Evolutionary conservation across 371 early-diverging fungal species (phyloP), one percentile per base, ranked within the genome.

Genomic region (Enterospora canceri): DNA sequence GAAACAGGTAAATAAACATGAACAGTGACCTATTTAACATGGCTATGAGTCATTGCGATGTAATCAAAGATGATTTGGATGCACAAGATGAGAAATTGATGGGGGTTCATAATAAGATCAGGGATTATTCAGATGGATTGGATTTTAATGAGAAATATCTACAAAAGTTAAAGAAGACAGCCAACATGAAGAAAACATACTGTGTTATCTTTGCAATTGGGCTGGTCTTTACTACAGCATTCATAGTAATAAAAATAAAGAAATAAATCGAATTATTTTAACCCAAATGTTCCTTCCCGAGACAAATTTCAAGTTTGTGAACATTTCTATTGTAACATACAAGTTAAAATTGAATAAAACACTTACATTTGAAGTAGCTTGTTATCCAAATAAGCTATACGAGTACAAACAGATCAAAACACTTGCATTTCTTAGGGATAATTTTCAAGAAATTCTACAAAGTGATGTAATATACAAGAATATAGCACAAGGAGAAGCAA

Each of bases 351-450:
- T 58, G 51, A 56, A 63, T 19, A 67, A 65, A 48, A 40, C 8
- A 8, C 12, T 12, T 12, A 68, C 19, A 26, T 77, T 64, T 54
- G 73, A 75, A 56, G 32, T 79, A 21, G 75, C 72, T 19, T 66
- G 73, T 1, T 68, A 69, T 55, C 80, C 80, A 19, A 79, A 79
- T 62, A 79, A 74, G 61, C 65, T 79, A 18, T 75, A 73, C 46
- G 80, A 79, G 60, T 79, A 77, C 48, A 34, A 66, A 48, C 48
- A 75, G 8, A 65, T 71, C 18, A 68, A 53, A 26, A 56, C 50
- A 19, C 48, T 61, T 12, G 24, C 35, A 23, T 40, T 40, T 40
- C n/a, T 40, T 12, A n/a, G n/a, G n/a, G n/a, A 40, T 12, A 40
- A 40, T 40, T 19, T 75, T 12, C 48, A 50, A 12, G 67, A 67